Evolutionary conservation across 164 flowering plant genomes (phyloP).

Genomic region (Chimonanthus salicifolius): DNA sequence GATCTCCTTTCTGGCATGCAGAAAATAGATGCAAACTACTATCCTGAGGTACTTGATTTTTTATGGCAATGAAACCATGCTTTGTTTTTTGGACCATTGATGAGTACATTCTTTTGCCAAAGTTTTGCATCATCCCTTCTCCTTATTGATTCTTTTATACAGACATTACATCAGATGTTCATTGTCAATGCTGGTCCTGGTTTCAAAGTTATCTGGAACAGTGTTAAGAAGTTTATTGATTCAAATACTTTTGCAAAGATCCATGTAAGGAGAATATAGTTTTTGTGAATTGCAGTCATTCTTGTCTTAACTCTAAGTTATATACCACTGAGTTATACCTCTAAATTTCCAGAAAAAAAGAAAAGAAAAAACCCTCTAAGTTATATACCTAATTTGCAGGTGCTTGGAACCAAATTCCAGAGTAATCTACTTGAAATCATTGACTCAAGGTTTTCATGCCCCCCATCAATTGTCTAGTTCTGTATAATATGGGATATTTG

Average conservation of each 20-base stretch:
- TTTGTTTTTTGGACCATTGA: background rate
- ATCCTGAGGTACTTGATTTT: conserved; percentile 69
- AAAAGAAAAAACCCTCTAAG: background rate
- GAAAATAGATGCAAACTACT: conserved; percentile 82
- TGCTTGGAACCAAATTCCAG: conserved; percentile 63
- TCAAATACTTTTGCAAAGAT: conserved; percentile 84
- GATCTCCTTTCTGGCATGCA: conserved; percentile 81
- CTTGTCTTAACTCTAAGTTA: background rate
- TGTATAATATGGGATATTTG: background rate
- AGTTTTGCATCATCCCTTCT: background rate
- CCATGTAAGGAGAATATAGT: conserved; percentile 39
- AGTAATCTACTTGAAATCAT: conserved; percentile 62
- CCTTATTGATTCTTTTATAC: conserved; percentile 23
- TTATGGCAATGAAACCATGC: background rate
- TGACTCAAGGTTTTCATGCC: conserved; percentile 53
- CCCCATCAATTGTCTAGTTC: background rate
- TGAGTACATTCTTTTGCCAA: background rate
- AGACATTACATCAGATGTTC: conserved; percentile 87
- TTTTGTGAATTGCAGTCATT: background rate
- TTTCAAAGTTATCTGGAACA: conserved; percentile 75
- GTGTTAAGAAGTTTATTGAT: conserved; percentile 73
- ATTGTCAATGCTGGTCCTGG: conserved; percentile 90
- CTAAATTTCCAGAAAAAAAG: too few species aligned
- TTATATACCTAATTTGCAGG: conserved; percentile 36
- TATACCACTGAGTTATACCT: background rate